phyloP scores from a whole-genome alignment of 73 alveolate genomes.

The Paramecium sonneborni region DNA sequence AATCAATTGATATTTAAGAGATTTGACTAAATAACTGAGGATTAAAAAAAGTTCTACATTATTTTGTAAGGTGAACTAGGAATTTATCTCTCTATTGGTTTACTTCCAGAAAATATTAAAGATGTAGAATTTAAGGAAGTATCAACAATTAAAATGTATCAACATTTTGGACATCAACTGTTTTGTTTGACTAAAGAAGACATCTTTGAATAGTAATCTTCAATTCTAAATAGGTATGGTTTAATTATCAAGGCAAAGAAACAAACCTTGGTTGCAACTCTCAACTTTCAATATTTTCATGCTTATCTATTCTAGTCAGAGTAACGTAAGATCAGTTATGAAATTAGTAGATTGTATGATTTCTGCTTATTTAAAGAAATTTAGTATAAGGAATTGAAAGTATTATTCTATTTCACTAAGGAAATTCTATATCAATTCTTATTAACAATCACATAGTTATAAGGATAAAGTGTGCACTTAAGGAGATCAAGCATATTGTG shows the following conservation, averaged over 20 bases:
- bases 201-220: not conserved
- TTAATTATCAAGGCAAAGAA: not conserved
- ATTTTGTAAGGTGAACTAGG: conserved; percentile 39
- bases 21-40: not conserved
- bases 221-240: not conserved
- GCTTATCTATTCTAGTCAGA: not conserved
- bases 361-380: not conserved
- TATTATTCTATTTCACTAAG: not conserved
- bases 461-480: not conserved
- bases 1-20: not conserved
- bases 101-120: not conserved
- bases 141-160: not conserved
- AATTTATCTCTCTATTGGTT: not conserved
- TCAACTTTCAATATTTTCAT: not conserved
- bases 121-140: not conserved
- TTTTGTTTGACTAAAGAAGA: not conserved
- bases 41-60: not conserved
- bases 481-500: not conserved
- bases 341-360: conserved; percentile 31
- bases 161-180: conserved; percentile 14
- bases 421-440: conserved; percentile 21
- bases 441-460: not conserved
- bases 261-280: not conserved
- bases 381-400: not conserved
- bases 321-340: not conserved